phyloP scores from a whole-genome alignment of 129 eudicot species.

The Tanacetum coccineum region DNA sequence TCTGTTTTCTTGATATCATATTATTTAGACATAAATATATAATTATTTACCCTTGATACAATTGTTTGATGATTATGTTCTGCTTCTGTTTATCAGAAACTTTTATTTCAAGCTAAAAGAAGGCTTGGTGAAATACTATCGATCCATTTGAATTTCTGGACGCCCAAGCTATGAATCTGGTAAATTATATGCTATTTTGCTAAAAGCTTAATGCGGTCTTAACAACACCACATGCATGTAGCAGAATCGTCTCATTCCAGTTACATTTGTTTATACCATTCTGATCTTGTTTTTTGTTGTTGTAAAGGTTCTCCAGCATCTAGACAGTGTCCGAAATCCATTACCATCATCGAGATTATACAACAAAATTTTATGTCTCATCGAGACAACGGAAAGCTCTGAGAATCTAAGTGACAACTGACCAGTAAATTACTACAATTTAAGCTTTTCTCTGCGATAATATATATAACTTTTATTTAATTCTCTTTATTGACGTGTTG shows the following conservation, averaged over 20 bases:
- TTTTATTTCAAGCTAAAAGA: conserved; percentile 71
- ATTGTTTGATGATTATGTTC: neutral
- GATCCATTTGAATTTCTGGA: conserved; percentile 95
- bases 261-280: neutral
- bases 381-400: conserved; percentile 94
- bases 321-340: conserved; percentile 90
- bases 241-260: neutral
- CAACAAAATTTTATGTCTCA: conserved; percentile 84
- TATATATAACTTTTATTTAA: neutral
- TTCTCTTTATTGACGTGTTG: neutral
- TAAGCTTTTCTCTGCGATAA: neutral
- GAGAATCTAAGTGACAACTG: conserved; percentile 92
- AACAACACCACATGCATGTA: neutral
- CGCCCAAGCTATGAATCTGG: conserved; percentile 77
- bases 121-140: conserved; percentile 94
- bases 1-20: neutral
- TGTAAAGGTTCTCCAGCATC: conserved; percentile 65
- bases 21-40: neutral
- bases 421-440: conserved; percentile 44
- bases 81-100: conserved; percentile 48
- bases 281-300: conserved; percentile 16
- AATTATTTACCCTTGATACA: neutral
- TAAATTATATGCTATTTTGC: conserved; percentile 22
- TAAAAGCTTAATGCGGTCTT: conserved; percentile 1
- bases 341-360: conserved; percentile 71